phyloP scores from a whole-genome alignment of 2,329 filamentous ascomycete genomes.

The Rugonectria rugulosa region DNA sequence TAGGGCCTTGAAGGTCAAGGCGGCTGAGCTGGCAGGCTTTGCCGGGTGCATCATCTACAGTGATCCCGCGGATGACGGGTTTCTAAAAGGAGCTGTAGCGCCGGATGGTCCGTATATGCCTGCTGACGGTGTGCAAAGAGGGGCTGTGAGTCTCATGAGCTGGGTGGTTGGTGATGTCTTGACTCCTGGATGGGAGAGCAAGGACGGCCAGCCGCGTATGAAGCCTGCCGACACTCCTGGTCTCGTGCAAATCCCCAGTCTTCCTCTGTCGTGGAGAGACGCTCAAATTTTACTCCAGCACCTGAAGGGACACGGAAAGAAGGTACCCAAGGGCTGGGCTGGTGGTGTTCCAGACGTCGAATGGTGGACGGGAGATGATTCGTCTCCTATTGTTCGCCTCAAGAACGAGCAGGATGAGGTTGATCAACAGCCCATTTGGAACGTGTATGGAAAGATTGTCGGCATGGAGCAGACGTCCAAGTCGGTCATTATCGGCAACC shows the following conservation, averaged over 20 bases:
- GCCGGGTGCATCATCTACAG: slow-evolving; percentile 91
- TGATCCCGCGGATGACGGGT: slow-evolving; percentile 86
- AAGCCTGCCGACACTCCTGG: slow-evolving; percentile 74
- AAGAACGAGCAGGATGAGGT: slow-evolving; percentile 88
- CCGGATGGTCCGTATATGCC: slow-evolving; percentile 84
- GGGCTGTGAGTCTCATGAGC: slow-evolving; percentile 79
- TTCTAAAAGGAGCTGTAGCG: slow-evolving; percentile 73
- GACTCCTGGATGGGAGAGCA: slow-evolving; percentile 85
- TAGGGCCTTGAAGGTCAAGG: slow-evolving; percentile 83
- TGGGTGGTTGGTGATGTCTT: slow-evolving; percentile 91
- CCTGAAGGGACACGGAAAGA: slow-evolving; percentile 76
- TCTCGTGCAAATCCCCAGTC: slow-evolving; percentile 83
- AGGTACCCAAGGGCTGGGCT: slow-evolving; percentile 74
- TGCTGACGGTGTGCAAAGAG: slow-evolving; percentile 81
- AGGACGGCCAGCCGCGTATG: slow-evolving; percentile 69
- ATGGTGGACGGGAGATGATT: slow-evolving; percentile 85
- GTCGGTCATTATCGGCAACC: slow-evolving; percentile 89
- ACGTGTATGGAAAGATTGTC: slow-evolving; percentile 82
- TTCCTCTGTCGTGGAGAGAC: slow-evolving; percentile 90
- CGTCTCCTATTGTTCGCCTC: slow-evolving; percentile 80
- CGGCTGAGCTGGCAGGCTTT: slow-evolving; percentile 86
- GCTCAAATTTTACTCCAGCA: slow-evolving; percentile 80
- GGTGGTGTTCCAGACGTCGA: slow-evolving; percentile 79
- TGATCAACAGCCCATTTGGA: slow-evolving; percentile 86
- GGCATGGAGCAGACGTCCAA: slow-evolving; percentile 87